Percentiles rank a stretch among this genome's conserved stretches.
Conservation (phyloP, 371 early-diverging fungal species). For the Sporodiniella umbellata region DNA sequence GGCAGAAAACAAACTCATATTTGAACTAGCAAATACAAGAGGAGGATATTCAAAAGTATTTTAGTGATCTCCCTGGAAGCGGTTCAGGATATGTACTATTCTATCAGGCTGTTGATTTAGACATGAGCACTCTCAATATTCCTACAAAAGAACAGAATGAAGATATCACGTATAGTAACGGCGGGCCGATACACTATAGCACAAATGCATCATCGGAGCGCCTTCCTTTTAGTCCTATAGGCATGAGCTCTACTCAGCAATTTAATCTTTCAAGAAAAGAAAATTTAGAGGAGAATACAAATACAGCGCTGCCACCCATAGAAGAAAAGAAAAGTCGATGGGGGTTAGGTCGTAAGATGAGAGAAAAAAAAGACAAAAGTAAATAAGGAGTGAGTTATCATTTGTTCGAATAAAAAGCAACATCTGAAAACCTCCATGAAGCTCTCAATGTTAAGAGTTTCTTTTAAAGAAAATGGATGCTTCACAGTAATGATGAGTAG, state of each 20-base stretch:
- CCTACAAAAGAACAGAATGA: slow-evolving; percentile 6
- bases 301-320: not conserved
- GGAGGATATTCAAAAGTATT: slow-evolving; percentile 78
- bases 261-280: not conserved
- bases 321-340: slow-evolving; percentile 7
- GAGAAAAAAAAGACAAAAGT: slow-evolving; percentile 1
- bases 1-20: not conserved
- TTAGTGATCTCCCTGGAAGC: slow-evolving; percentile 75
- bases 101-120: slow-evolving; percentile 63
- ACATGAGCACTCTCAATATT: slow-evolving; percentile 36
- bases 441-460: too few relatives aligned
- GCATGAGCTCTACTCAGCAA: slow-evolving; percentile 16
- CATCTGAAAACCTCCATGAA: too few relatives aligned
- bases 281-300: not conserved
- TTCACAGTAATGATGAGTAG: too few relatives aligned
- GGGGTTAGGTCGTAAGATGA: slow-evolving; percentile 12
- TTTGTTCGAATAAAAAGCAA: too few relatives aligned
- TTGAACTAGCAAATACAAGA: slow-evolving; percentile 65
- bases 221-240: slow-evolving; percentile 3
- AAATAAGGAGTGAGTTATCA: not conserved
- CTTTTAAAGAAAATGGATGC: too few relatives aligned
- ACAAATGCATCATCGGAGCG: slow-evolving; percentile 4
- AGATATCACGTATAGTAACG: slow-evolving; percentile 7
- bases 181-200: slow-evolving; percentile 10
- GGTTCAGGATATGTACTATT: slow-evolving; percentile 86